A percentile compares a stretch with the other conserved stretches of the same genome.
Conservation (phyloP, 176 grass and related monocot species). For the Musa beccarii region DNA sequence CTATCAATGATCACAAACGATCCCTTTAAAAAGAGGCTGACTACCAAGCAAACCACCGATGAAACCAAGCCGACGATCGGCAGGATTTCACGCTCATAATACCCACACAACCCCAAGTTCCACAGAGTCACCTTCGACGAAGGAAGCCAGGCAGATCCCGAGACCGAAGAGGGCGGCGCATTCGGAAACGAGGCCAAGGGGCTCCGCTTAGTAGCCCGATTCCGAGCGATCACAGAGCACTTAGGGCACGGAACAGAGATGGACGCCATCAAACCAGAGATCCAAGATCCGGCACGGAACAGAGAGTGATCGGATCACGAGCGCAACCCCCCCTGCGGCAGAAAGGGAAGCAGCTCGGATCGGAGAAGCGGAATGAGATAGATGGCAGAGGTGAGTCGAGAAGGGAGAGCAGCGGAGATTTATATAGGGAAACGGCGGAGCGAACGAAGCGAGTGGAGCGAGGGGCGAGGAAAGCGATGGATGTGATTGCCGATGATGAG, state of each 20-base stretch:
- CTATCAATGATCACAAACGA: too few relatives aligned
- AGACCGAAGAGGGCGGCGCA: not conserved
- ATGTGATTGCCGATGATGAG: conserved; percentile 3
- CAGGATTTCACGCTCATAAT: too few relatives aligned
- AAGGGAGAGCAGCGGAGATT: not conserved
- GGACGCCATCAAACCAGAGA: conserved; percentile 23
- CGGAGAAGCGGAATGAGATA: not conserved
- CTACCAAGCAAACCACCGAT: not conserved
- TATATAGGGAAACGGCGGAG: conserved; percentile 25
- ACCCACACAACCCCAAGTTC: too few relatives aligned
- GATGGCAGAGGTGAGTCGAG: not conserved
- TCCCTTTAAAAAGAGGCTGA: too few relatives aligned
- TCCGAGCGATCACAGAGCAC: conserved; percentile 12
- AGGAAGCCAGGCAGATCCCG: conserved; percentile 25
- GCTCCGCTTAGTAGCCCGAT: not conserved
- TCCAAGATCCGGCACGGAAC: not conserved
- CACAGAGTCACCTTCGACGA: conserved; percentile 13
- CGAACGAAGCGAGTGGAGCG: conserved; percentile 28
- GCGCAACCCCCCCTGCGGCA: not conserved
- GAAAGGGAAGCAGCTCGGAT: conserved; percentile 17
- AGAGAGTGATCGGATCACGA: not conserved
- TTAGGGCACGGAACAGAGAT: conserved; percentile 42
- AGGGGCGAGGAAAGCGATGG: not conserved
- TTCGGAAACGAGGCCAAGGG: conserved; percentile 5
- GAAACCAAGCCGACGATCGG: not conserved